Base-by-base conservation (phyloP, 352 stramenopile species). In the Globisporangium orthogonon region DNA sequence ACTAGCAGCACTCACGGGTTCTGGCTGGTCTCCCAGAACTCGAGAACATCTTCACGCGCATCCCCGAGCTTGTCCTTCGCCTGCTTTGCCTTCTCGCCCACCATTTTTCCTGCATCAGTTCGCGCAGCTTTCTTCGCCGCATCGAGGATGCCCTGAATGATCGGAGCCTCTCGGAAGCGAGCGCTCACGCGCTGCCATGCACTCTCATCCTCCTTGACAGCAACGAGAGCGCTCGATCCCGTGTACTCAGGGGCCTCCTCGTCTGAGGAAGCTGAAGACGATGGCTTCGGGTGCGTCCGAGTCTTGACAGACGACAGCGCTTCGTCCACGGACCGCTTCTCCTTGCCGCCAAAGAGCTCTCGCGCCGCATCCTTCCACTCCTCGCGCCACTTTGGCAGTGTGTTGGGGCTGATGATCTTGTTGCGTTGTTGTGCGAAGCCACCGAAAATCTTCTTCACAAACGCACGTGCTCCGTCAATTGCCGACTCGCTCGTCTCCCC, bases 21-120 rank as follows among this genome's bases (percentile, higher is more conserved):
- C 74, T 99, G 97, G 68, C 89, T 98, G 45, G 96, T 99, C 69
- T 99, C 96, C 96, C 96, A 99, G 57, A 97, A 90, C 76, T 99
- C 96, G 10, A 87, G 71, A 1, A 87, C 86, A 44, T 96, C 87
- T 71, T 94, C 80, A 23, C 77, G 77, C 29, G 78, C 81, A 51
- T 96, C 86, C 44, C 76, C 81, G 40, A 93, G 68, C 65, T 93
- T 94, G 60, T 92, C 71, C 48, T 85, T 89, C 6, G 85, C 82
- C 37, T 75, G 66, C 70, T 90, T 91, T 17, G 84, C 86, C 17
- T 61, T 89, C 58, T 83, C 65, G 11, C 80, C 74, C 29, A 91
- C 73, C 58, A 80, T 87, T 60, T 87, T 77, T 37, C 84, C 84
- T 2, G 84, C 80, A 48, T 94, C 75, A 0, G 84, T 94, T 51